These are phyloP conservation scores for Cutaneotrichosporon dermatis DNA, from an alignment of 1,284 basidiomycete species.

Conservation along the genomic window DNA sequence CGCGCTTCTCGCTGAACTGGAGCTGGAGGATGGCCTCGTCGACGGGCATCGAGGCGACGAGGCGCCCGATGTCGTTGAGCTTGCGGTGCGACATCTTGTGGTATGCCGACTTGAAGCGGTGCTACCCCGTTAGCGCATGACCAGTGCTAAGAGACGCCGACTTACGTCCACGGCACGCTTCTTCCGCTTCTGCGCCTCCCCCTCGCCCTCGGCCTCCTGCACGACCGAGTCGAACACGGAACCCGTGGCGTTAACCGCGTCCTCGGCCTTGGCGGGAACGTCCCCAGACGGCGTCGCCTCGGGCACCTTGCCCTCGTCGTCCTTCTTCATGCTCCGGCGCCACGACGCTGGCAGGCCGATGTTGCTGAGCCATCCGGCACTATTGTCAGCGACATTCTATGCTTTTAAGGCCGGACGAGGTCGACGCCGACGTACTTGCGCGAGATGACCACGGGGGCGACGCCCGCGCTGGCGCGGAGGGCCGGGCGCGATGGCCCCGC, in stretches of 20 bases:
- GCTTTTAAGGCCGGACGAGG: too few relatives aligned
- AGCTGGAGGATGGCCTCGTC: conserved; percentile 95
- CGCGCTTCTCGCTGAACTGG: conserved; percentile 88
- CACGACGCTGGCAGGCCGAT: conserved; percentile 11
- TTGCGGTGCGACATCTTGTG: conserved; percentile 94
- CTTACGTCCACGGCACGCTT: conserved; percentile 10
- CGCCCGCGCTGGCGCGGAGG: neutral
- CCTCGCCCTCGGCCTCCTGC: conserved; percentile 9
- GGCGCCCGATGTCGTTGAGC: conserved; percentile 77
- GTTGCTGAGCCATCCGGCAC: conserved; percentile 3
- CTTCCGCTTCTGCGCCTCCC: conserved; percentile 29
- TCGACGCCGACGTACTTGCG: neutral
- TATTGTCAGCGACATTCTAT: neutral
- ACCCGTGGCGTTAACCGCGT: neutral
- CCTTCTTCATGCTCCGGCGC: conserved; percentile 15
- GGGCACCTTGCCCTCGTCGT: conserved; percentile 1
- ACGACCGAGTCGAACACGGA: conserved; percentile 12
- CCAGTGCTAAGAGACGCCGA: too few relatives aligned
- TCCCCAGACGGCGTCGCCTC: neutral
- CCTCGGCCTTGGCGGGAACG: neutral
- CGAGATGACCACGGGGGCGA: neutral
- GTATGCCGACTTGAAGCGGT: conserved; percentile 59
- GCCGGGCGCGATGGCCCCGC: conserved; percentile 17
- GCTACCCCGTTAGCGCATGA: conserved; percentile 17
- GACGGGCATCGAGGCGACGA: conserved; percentile 82